Conservation (phyloP, 768 basidiomycete species). For the Suillus sp. region DNA sequence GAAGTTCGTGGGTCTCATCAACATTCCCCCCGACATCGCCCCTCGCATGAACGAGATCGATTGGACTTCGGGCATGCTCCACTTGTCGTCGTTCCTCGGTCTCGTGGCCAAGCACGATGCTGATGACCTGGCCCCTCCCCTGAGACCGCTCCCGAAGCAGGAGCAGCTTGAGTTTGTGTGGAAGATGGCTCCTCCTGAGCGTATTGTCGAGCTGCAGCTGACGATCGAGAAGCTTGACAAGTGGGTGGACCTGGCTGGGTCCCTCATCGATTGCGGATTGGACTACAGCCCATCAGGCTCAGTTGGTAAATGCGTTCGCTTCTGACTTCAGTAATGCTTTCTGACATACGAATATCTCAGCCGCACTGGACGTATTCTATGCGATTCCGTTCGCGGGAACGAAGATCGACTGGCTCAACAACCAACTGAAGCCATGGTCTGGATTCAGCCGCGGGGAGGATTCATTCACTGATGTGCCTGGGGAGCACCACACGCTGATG, state of each 20-base stretch:
- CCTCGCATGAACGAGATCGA: slow-evolving; percentile 44
- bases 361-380: slow-evolving; percentile 29
- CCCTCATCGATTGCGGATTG: slow-evolving; percentile 32
- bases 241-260: slow-evolving; percentile 33
- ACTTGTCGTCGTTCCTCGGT: slow-evolving; percentile 43
- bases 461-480: too few relatives aligned
- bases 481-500: slow-evolving; percentile 32
- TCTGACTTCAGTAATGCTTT: neutral
- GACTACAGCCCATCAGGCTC: slow-evolving; percentile 27
- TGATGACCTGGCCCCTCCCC: slow-evolving; percentile 20
- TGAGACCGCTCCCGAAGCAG: slow-evolving; percentile 23
- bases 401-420: slow-evolving; percentile 33
- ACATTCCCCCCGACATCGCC: slow-evolving; percentile 40
- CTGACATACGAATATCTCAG: slow-evolving; percentile 16
- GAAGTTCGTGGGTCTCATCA: slow-evolving; percentile 37
- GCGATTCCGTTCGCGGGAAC: slow-evolving; percentile 30
- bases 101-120: slow-evolving; percentile 33
- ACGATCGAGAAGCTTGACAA: slow-evolving; percentile 28
- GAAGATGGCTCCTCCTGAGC: slow-evolving; percentile 31
- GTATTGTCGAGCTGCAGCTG: slow-evolving; percentile 32
- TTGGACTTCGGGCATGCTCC: slow-evolving; percentile 43
- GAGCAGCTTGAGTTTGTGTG: slow-evolving; percentile 29
- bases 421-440: slow-evolving; percentile 30
- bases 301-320: slow-evolving; percentile 25
- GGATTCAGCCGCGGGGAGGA: slow-evolving; percentile 26